Evolutionary conservation across 1,284 basidiomycete species (phyloP).

Genomic region (Limonomyces culmigenus): DNA sequence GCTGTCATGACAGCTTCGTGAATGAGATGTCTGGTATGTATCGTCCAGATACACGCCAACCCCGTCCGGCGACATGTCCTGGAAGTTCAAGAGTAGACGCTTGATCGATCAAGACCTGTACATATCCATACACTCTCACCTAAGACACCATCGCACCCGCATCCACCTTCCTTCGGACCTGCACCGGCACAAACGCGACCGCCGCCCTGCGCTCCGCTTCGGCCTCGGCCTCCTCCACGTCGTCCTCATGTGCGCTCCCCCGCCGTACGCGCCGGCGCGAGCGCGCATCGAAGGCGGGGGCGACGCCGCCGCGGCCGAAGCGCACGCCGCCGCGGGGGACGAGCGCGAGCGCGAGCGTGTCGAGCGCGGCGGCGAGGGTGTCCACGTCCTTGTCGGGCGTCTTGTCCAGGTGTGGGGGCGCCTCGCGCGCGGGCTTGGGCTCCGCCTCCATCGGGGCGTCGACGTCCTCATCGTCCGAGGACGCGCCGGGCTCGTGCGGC

Average conservation of each 20-base stretch:
- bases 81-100: too few species aligned
- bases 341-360: constrained; percentile 32
- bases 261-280: constrained; percentile 1
- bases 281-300: constrained; percentile 9
- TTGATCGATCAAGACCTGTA: too few species aligned
- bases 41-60: too few species aligned
- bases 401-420: not conserved
- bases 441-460: constrained; percentile 4
- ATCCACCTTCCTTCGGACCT: too few species aligned
- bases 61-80: too few species aligned
- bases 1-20: too few species aligned
- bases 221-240: constrained; percentile 5
- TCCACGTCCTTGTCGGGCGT: constrained; percentile 18
- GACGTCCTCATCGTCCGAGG: not conserved
- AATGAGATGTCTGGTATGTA: too few species aligned
- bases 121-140: too few species aligned
- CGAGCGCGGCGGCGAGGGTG: constrained; percentile 28
- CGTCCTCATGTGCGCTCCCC: constrained; percentile 3
- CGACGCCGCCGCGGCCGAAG: constrained; percentile 44
- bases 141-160: too few species aligned
- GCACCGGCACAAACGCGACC: too few species aligned
- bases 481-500: constrained; percentile 17
- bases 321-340: constrained; percentile 50
- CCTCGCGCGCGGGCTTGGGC: constrained; percentile 5
- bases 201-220: too few species aligned